Evolutionary conservation across 306 rosid species (phyloP).

Genomic region (Malus domestica): DNA sequence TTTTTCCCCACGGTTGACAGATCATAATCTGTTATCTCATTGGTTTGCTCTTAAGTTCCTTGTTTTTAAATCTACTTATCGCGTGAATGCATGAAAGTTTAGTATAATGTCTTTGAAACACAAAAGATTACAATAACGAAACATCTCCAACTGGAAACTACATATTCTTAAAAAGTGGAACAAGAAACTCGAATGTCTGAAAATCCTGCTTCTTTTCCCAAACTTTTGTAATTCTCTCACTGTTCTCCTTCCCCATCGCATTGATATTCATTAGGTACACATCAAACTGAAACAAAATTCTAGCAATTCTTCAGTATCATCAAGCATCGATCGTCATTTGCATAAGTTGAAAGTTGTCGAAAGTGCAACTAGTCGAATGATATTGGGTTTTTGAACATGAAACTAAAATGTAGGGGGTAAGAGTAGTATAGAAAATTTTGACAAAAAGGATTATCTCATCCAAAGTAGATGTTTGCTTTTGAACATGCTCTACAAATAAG

Average conservation of each 20-base stretch:
- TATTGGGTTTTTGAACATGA: neutral
- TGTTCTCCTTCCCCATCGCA: neutral
- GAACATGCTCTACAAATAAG: neutral
- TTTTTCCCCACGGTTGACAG: neutral
- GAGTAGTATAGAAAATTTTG: too few relatives aligned
- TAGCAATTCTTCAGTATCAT: slow-evolving; percentile 14
- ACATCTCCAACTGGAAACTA: neutral
- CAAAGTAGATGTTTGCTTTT: neutral
- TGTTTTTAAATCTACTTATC: neutral
- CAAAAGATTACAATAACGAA: neutral
- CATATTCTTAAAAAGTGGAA: neutral
- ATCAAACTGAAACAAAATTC: slow-evolving; percentile 19
- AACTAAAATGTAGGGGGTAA: too few relatives aligned
- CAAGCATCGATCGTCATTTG: neutral
- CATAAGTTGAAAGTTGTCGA: neutral
- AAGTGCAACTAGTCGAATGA: neutral
- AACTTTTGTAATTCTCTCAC: neutral
- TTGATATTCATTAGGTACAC: slow-evolving; percentile 15
- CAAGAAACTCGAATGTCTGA: slow-evolving; percentile 6
- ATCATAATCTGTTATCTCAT: neutral
- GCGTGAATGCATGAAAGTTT: neutral
- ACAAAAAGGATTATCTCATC: too few relatives aligned
- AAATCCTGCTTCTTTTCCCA: slow-evolving; percentile 24
- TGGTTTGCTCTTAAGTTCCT: neutral
- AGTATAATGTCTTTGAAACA: neutral